A percentile compares a stretch with the other conserved stretches of the same genome.
phyloP scores from a whole-genome alignment of 2,329 filamentous ascomycete genomes.

The Cladosporium velox region DNA sequence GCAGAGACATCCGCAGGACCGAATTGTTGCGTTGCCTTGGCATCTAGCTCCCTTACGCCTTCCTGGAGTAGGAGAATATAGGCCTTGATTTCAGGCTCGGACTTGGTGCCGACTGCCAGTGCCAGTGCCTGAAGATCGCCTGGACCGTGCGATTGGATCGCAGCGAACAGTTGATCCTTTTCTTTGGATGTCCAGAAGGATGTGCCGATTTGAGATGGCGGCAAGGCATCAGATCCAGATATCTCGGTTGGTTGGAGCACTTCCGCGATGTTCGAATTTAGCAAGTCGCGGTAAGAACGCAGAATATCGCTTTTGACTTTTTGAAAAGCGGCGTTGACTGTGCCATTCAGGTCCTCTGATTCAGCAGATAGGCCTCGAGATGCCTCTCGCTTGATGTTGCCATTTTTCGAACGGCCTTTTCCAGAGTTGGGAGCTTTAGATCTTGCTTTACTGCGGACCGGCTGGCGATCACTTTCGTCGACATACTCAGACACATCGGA shows the following conservation, averaged over 20 bases:
- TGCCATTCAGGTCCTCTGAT: background rate
- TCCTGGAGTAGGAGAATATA: slow-evolving; percentile 66
- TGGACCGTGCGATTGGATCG: slow-evolving; percentile 64
- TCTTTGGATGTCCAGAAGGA: slow-evolving; percentile 71
- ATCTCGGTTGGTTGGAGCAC: background rate
- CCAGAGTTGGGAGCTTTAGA: background rate
- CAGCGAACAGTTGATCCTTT: slow-evolving; percentile 69
- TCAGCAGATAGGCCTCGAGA: background rate
- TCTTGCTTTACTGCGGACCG: background rate
- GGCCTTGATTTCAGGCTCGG: slow-evolving; percentile 69
- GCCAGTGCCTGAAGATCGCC: slow-evolving; percentile 66
- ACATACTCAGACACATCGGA: slow-evolving; percentile 13
- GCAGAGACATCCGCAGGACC: slow-evolving; percentile 64
- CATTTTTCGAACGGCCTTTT: background rate
- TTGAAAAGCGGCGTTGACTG: background rate
- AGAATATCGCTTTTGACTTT: background rate
- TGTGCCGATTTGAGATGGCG: slow-evolving; percentile 64
- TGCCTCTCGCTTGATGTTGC: background rate
- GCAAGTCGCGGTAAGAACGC: slow-evolving; percentile 47
- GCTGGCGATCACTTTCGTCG: background rate
- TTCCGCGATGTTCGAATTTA: slow-evolving; percentile 62
- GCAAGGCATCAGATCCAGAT: slow-evolving; percentile 5
- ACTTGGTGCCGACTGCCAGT: slow-evolving; percentile 67
- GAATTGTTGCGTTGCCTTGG: slow-evolving; percentile 40
- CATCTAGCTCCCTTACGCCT: slow-evolving; percentile 45